Base-by-base conservation (phyloP, 495 filamentous ascomycete genomes). In the Hypoxylon subgilvum region DNA sequence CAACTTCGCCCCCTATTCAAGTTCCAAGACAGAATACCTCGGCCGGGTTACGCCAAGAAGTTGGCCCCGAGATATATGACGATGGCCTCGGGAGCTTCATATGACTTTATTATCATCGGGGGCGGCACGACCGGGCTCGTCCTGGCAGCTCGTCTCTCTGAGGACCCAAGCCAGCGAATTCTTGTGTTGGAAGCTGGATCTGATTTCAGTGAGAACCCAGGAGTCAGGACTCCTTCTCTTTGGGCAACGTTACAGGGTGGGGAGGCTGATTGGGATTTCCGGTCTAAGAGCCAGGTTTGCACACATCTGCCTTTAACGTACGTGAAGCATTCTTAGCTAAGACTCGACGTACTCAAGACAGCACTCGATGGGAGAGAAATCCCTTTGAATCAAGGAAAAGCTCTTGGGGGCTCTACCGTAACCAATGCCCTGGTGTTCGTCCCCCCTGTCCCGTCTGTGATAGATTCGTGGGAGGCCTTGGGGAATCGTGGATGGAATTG, bases 361-460 rank as follows among this genome's bases (percentile, higher is more conserved):
- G 72, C 74, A 1, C 70, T 81, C 36, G 76, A 80, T 36, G 80
- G 77, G 69, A 68, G 74, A 18, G 59, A 73, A 6, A 43, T 76
- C 47, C 58, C 43, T 55, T 59, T 77, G 44, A 57, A 75, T 0
- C 80, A 80, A 2, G 84, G 83, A 9, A 83, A 82, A 57, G 69
- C 77, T 32, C 68, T 87, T 1, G 85, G 84, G 6, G 85, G 84
- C 6, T 79, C 78, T 10, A 82, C 78, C 12, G 78, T 73, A 1
- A 70, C 87, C 52, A 88, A 87, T 50, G 78, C 77, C 28, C 69
- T 75, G 38, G 76, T 57, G 7, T 57, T 57, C n/a, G 38, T 30
- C 1, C 52, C 52, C n/a, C 57, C 53, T 3, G 28, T 57, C 3
- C 52, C 49, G 12, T 8, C 45, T 10, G 60, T 70, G 16, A 64